phyloP scores from a whole-genome alignment of 331 rosid genomes.

The Arachis monticola region DNA sequence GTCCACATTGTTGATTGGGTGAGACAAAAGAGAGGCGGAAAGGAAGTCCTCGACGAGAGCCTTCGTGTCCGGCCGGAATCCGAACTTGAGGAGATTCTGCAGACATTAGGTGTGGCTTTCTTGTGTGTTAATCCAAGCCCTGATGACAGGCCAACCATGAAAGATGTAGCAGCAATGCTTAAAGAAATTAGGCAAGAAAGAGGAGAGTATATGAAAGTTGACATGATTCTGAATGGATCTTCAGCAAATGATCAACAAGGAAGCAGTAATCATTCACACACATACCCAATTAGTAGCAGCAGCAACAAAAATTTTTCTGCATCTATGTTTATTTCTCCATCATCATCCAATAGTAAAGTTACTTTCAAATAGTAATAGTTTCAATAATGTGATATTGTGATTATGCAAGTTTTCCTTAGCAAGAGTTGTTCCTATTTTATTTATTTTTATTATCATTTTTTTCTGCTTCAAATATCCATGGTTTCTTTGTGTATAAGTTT shows the following conservation, averaged over 20 bases:
- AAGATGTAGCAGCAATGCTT: conserved; percentile 84
- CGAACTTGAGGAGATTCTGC: conserved; percentile 71
- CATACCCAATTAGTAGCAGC: conserved; percentile 44
- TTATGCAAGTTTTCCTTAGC: background rate
- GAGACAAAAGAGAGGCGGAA: conserved; percentile 54
- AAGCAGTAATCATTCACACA: conserved; percentile 19
- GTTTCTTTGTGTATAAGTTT: conserved; percentile 21
- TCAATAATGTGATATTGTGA: background rate
- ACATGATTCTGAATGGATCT: conserved; percentile 46
- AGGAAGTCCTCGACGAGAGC: conserved; percentile 61
- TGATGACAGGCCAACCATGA: conserved; percentile 86
- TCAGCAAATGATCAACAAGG: conserved; percentile 49
- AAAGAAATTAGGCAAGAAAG: conserved; percentile 67
- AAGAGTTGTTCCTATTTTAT: background rate
- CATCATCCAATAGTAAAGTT: conserved; percentile 36
- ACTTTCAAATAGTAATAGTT: conserved; percentile 7
- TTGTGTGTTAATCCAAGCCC: conserved; percentile 76
- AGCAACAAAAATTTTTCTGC: conserved; percentile 41
- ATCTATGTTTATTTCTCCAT: conserved; percentile 41
- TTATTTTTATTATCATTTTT: background rate
- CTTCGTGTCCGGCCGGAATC: conserved; percentile 63
- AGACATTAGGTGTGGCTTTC: conserved; percentile 79
- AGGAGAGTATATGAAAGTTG: conserved; percentile 57
- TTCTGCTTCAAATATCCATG: conserved; percentile 9
- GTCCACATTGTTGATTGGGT: conserved; percentile 93